Evolutionary conservation across 1,139 yeast genomes (phyloP), one percentile per base, ranked within the genome.

Genomic region (Candida glucosophila): DNA sequence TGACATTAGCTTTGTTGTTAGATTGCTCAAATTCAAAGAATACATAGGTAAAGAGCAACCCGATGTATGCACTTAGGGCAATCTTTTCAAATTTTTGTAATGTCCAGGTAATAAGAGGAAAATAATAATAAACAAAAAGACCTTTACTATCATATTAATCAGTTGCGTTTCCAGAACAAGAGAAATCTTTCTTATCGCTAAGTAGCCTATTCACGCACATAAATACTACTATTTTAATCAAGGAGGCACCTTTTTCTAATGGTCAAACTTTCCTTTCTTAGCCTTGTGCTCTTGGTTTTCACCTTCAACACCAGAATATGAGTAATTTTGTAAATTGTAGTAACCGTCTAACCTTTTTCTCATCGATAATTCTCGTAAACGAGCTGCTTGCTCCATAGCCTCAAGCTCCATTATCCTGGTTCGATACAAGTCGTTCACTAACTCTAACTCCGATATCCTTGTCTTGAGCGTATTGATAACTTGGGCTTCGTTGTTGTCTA

Each of bases 41-140:
- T 72, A 59, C 43, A 70, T 88, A 41, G 94, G 92, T 34, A 80
- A 82, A 40, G 85, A 73, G 20, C 78, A 74, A 49, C 98, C 98
- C 17, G 90, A 83, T 47, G 98, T 90, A 30, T 76, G 69, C 48
- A 88, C 98, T 15, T 86, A 19, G 12, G 9, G 9, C n/a, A 16
- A n/a, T n/a, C n/a, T n/a, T n/a, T n/a, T n/a, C n/a, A n/a, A n/a
- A n/a, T n/a, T n/a, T n/a, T n/a, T n/a, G n/a, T n/a, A n/a, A n/a
- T n/a, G n/a, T n/a, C n/a, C n/a, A n/a, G n/a, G n/a, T n/a, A n/a
- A n/a, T n/a, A n/a, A n/a, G n/a, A n/a, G n/a, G n/a, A n/a, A n/a
- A n/a, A n/a, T n/a, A n/a, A n/a, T n/a, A n/a, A n/a, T n/a, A n/a
- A n/a, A n/a, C n/a, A n/a, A n/a, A n/a, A n/a, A n/a, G n/a, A n/a